These are phyloP conservation scores for Chamaenerion angustifolium DNA, from an alignment of 345 rosid species.

Conservation along the genomic window DNA sequence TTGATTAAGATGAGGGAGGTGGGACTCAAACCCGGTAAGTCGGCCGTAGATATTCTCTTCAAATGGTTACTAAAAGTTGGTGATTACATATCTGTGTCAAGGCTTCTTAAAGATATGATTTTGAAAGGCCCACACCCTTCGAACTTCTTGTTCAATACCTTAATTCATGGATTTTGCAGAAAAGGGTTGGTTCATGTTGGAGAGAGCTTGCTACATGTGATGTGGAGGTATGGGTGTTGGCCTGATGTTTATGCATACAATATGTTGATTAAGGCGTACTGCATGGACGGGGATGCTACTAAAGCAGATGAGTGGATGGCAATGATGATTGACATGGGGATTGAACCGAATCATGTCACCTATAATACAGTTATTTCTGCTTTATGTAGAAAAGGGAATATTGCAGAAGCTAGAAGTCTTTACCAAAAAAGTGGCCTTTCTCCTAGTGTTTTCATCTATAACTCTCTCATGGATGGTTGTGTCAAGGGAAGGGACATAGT, in stretches of 20 bases:
- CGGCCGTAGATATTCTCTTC: constrained; percentile 42
- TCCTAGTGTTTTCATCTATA: constrained; percentile 34
- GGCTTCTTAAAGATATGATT: constrained; percentile 48
- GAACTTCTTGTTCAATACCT: constrained; percentile 22
- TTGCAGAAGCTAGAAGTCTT: constrained; percentile 35
- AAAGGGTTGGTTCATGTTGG: constrained; percentile 27
- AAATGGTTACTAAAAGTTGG: constrained; percentile 44
- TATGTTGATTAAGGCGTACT: constrained; percentile 46
- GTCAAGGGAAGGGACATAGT: constrained; percentile 46
- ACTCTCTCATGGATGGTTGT: constrained; percentile 52
- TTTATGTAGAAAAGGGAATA: constrained; percentile 43
- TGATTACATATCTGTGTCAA: constrained; percentile 51
- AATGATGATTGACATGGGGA: constrained; percentile 43
- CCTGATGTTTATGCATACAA: constrained; percentile 52
- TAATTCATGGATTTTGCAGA: constrained; percentile 55
- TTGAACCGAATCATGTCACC: constrained; percentile 35
- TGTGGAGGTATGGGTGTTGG: constrained; percentile 35
- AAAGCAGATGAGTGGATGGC: constrained; percentile 32
- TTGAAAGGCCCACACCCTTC: constrained; percentile 40
- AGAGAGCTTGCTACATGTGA: constrained; percentile 44
- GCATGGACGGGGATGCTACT: constrained; percentile 25
- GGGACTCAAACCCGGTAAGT: constrained; percentile 33
- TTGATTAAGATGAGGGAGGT: constrained; percentile 37
- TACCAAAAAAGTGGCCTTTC: constrained; percentile 31
- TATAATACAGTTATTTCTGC: constrained; percentile 38